Evolutionary conservation across 768 basidiomycete species (phyloP), one percentile per base, ranked within the genome.

Genomic region (Termitomyces eurrhizus): DNA sequence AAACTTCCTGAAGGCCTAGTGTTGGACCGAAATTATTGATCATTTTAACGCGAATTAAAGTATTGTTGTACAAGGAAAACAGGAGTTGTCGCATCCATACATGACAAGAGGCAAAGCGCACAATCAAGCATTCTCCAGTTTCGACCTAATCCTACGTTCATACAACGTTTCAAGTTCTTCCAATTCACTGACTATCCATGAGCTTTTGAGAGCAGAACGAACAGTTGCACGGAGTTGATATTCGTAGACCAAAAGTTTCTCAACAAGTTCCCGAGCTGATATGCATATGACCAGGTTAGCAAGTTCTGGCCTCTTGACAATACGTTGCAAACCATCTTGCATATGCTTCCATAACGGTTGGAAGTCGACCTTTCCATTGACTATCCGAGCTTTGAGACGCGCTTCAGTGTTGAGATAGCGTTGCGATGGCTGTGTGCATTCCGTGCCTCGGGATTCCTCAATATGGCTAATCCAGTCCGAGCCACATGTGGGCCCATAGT

Each of bases 1-100:
- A 29, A 88, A 90, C 69, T 89, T 89, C 74, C 78, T 98, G 64
- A 93, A 92, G 68, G 88, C 87, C 21, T 91, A 51, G 52, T 32
- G 42, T 5, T 21, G 39, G 37, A 29, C 50, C 35, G 35, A 52
- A 36, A 41, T 4, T 14, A 37, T 44, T 35, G 21, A n/a, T 16
- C 21, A 37, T 21, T 41, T 49, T 29, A 55, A 1, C 39, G 41
- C 8, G 44, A 41, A n/a, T 49, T 33, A 35, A 57, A 49, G 18
- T 46, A 39, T 18, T 18, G 11, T 36, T 57, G 44, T 55, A 55
- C 41, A 55, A 44, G n/a, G 51, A 36, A 35, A 35, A 41, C 41
- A 63, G 62, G 57, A 67, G 35, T 37, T 33, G 36, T 42, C 29
- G 7, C 24, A 59, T 62, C 57, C 49, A 56, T 11, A 62, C 45